phyloP scores from a whole-genome alignment of 805 yeast genomes.

The Saccharomyces jurei region DNA sequence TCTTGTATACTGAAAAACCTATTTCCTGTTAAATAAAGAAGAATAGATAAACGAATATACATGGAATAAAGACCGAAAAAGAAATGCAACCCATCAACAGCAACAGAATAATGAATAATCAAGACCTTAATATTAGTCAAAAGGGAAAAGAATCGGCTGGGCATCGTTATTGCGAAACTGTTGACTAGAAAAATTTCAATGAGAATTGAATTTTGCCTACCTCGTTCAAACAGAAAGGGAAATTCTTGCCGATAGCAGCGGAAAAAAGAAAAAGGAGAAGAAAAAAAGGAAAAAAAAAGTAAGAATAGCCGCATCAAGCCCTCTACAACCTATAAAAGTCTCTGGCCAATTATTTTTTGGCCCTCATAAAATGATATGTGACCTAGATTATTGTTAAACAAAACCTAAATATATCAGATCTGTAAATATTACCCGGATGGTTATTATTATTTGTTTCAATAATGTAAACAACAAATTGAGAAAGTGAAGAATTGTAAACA shows the following conservation, averaged over 20 bases:
- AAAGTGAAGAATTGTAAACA: background rate
- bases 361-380: too few species aligned
- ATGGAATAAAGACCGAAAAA: background rate
- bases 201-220: background rate
- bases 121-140: background rate
- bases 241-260: background rate
- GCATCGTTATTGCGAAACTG: background rate
- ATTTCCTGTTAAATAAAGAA: background rate
- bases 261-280: background rate
- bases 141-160: background rate
- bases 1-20: background rate
- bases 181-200: background rate
- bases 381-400: background rate
- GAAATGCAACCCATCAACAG: background rate
- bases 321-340: background rate
- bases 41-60: background rate
- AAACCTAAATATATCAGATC: background rate
- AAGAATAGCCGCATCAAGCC: background rate
- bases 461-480: background rate
- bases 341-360: too few species aligned
- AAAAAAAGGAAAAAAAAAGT: background rate
- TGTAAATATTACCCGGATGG: background rate
- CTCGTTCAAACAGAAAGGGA: background rate
- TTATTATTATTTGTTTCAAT: background rate
- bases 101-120: background rate